Base-by-base conservation (phyloP, 768 basidiomycete genomes). In the Lepiota brunneoincarnata region DNA sequence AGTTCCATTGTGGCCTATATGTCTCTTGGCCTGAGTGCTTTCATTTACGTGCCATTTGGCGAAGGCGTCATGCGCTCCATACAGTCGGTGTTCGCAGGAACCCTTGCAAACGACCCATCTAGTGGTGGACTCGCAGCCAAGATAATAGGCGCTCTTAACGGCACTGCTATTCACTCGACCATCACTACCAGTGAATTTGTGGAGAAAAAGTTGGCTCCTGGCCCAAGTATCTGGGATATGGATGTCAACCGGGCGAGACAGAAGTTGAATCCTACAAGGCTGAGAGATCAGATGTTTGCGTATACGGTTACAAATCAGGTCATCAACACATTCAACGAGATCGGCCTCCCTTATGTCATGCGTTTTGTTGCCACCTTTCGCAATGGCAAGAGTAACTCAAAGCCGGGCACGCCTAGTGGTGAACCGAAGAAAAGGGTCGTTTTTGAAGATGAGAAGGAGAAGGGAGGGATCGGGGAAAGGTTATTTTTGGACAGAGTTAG, bases 21-120 rank as follows among this genome's bases (percentile, higher is more conserved):
- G 47, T 89, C 90, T 37, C 80, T 99, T n/a, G 85, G 82, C 5
- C 82, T 98, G 14, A 92, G 89, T n/a, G 93, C 95, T 14, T 98
- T 94, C 64, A 82, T 97, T 46, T 99, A 98, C 66, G 91, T 96
- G 3, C 94, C 94, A 0, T 97, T 95, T 58, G 94, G 94, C 24
- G 88, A 88, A 64, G 79, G 80, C 48, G 83, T 93, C 57, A 93
- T 94, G 89, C 72, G 77, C 6, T 65, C 75, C 46, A 70, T 78
- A 7, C 79, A 79, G 59, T 64, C 69, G 69, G 61, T 81, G 12
- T 54, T 54, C 20, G 76, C 77, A 57, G 59, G 68, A 3, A 69
- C 69, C 31, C 11, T 31, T 12, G 56, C 54, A 3, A 59, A 58
- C 12, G 59, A 20, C 23, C 37, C 56, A 57, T 35, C 34, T 17